These are phyloP conservation scores for Malus orientalis DNA, from an alignment of 306 rosid genomes.

Conservation along the genomic window DNA sequence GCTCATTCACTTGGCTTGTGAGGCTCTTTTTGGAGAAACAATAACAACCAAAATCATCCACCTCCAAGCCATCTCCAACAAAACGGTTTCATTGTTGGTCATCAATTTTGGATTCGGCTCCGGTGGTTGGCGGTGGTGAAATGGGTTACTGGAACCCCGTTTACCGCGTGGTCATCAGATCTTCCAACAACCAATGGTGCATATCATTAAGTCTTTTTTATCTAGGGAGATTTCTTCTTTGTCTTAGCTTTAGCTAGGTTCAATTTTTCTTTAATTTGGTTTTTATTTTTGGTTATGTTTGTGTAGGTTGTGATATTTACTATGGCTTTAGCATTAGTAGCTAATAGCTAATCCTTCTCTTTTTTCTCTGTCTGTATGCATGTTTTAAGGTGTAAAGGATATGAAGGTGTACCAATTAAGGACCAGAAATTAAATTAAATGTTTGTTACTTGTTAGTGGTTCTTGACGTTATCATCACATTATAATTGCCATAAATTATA, in stretches of 20 bases:
- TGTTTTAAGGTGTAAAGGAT: slow-evolving; percentile 32
- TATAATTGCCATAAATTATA: no score
- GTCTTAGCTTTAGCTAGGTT: slow-evolving; percentile 1
- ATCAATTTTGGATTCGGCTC: slow-evolving; percentile 51
- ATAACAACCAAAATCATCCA: slow-evolving; percentile 18
- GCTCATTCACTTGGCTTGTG: slow-evolving; percentile 44
- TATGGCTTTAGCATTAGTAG: slow-evolving; percentile 24
- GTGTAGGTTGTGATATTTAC: slow-evolving; percentile 31
- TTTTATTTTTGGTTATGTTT: slow-evolving; percentile 5
- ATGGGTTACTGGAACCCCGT: slow-evolving; percentile 82
- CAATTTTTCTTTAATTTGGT: neutral
- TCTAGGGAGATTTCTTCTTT: neutral
- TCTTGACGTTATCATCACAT: no score
- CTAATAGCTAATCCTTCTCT: neutral
- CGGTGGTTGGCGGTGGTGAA: slow-evolving; percentile 48
- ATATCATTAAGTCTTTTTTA: slow-evolving; percentile 29
- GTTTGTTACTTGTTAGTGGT: neutral
- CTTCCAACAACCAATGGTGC: slow-evolving; percentile 75
- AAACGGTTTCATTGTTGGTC: slow-evolving; percentile 19
- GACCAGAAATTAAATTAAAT: slow-evolving; percentile 16
- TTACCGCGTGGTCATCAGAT: slow-evolving; percentile 66
- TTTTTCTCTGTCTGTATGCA: neutral
- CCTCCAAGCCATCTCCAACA: slow-evolving; percentile 21
- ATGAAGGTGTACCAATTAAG: slow-evolving; percentile 24
- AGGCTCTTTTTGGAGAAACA: slow-evolving; percentile 57